Evolutionary conservation across 1,139 yeast genomes (phyloP), one percentile per base, ranked within the genome.

Genomic region (Lodderomyces oxycetoniae): DNA sequence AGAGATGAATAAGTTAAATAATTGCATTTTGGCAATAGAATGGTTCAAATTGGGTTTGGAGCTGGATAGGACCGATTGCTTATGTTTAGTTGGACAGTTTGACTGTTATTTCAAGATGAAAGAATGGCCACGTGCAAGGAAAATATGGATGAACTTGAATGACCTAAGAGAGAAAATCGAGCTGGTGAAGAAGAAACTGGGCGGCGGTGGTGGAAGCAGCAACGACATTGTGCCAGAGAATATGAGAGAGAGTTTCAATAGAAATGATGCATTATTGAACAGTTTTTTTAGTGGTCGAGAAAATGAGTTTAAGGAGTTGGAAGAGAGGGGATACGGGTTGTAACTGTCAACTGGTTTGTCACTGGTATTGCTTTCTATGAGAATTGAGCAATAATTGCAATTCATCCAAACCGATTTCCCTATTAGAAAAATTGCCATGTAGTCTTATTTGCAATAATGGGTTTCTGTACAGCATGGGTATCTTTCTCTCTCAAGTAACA

Each of bases 1-100:
- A 42, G 91, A 87, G 45, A 58, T 87, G 61, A 78, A 78, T 44
- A 74, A 80, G 37, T 83, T 79, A 50, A 59, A 65, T n/a, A 64
- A 78, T 45, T 49, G 53, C 13, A 37, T 42, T 4, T 76, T 76
- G 45, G 86, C 94, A 0, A 60, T 68, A 26, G 87, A 86, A 50
- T 89, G 96, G 96, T 87, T 88, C 59, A 74, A 74, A 46, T 59
- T 88, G 30, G 97, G 96, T 0, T 67, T 75, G 25, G 91, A 84
- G 41, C 62, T 84, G 3, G 53, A 48, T 34, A 67, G 67, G 21
- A 4, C 10, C 9, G 80, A 75, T 44, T 64, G 76, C 29, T 69
- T 77, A 26, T 85, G 93, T 47, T 62, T 77, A 46, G 67, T 87
- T 33, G 96, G 96, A 0, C 67, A 77, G 38, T 83, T 87, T 50